Evolutionary conservation across 345 rosid species (phyloP).

Genomic region (Arabis hirsuta): DNA sequence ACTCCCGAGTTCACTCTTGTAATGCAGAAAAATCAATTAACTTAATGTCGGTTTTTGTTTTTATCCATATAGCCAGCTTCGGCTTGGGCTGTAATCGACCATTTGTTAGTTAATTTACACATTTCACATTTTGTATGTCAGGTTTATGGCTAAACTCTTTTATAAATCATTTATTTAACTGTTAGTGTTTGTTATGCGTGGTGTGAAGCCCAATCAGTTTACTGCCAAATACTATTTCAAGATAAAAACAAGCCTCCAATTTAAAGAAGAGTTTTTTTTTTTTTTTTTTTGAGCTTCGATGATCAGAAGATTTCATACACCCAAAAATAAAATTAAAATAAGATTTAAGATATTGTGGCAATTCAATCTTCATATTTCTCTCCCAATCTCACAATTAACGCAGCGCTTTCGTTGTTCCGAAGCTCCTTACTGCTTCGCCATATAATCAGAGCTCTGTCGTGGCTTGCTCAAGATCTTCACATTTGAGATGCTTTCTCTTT

Average conservation of each 20-base stretch:
- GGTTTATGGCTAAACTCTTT: too few relatives aligned
- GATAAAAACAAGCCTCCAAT: neutral
- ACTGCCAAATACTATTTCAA: neutral
- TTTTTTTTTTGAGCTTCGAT: neutral
- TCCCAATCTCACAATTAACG: slow-evolving; percentile 10
- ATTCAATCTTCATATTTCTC: slow-evolving; percentile 4
- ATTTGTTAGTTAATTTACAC: too few relatives aligned
- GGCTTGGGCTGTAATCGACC: too few relatives aligned
- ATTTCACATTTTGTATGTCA: too few relatives aligned
- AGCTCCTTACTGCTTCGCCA: slow-evolving; percentile 23
- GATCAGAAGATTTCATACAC: slow-evolving; percentile 8
- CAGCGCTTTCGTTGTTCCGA: neutral
- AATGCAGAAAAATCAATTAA: too few relatives aligned
- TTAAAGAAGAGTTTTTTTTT: neutral
- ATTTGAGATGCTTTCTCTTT: slow-evolving; percentile 29
- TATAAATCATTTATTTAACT: too few relatives aligned
- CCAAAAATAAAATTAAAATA: neutral
- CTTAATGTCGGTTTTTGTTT: too few relatives aligned
- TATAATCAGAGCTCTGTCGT: slow-evolving; percentile 33
- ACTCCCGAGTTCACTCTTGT: neutral
- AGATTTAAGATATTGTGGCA: neutral
- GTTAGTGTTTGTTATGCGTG: too few relatives aligned
- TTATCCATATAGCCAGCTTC: too few relatives aligned
- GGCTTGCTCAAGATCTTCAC: slow-evolving; percentile 22
- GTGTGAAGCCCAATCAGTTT: too few relatives aligned